A percentile compares a stretch with the other conserved stretches of the same genome.
Conservation (phyloP, 1,284 basidiomycete genomes). For the Malassezia sp. region DNA sequence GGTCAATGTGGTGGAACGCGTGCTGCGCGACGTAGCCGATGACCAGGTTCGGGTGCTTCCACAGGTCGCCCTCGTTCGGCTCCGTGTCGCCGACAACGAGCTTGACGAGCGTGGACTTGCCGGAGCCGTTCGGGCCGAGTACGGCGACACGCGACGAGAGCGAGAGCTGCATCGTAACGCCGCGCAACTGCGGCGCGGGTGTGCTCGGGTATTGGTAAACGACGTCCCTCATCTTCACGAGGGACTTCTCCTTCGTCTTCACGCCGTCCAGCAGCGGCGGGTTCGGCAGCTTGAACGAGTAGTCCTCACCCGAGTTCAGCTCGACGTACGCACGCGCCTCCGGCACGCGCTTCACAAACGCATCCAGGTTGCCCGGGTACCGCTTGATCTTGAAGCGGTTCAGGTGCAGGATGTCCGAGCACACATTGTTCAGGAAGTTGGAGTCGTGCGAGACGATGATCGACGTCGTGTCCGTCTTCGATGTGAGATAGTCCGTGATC, state of each 20-base stretch:
- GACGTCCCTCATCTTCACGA: slow-evolving; percentile 47
- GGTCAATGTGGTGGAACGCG: slow-evolving; percentile 48
- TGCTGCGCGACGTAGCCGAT: slow-evolving; percentile 47
- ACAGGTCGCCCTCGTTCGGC: slow-evolving; percentile 42
- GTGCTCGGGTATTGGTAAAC: slow-evolving; percentile 45
- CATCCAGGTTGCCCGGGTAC: slow-evolving; percentile 45
- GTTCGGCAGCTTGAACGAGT: slow-evolving; percentile 47
- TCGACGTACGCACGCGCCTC: slow-evolving; percentile 45
- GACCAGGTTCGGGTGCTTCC: slow-evolving; percentile 48
- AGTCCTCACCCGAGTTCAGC: slow-evolving; percentile 46
- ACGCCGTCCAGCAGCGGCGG: slow-evolving; percentile 46
- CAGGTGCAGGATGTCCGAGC: slow-evolving; percentile 47
- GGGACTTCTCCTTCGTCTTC: slow-evolving; percentile 48
- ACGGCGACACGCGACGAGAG: slow-evolving; percentile 47
- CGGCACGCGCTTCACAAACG: slow-evolving; percentile 46
- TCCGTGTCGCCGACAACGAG: slow-evolving; percentile 46
- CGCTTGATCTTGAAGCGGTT: slow-evolving; percentile 48
- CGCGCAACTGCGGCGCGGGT: slow-evolving; percentile 43
- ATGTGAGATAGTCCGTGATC: slow-evolving; percentile 45
- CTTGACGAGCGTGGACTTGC: slow-evolving; percentile 47
- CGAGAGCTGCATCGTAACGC: slow-evolving; percentile 46
- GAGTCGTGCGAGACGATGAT: slow-evolving; percentile 48
- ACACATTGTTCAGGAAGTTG: slow-evolving; percentile 44
- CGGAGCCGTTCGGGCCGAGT: slow-evolving; percentile 46
- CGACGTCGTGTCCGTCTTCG: slow-evolving; percentile 35